These are phyloP conservation scores for Epichloe typhina DNA, from an alignment of 2,329 filamentous ascomycete species.

Conservation along the genomic window DNA sequence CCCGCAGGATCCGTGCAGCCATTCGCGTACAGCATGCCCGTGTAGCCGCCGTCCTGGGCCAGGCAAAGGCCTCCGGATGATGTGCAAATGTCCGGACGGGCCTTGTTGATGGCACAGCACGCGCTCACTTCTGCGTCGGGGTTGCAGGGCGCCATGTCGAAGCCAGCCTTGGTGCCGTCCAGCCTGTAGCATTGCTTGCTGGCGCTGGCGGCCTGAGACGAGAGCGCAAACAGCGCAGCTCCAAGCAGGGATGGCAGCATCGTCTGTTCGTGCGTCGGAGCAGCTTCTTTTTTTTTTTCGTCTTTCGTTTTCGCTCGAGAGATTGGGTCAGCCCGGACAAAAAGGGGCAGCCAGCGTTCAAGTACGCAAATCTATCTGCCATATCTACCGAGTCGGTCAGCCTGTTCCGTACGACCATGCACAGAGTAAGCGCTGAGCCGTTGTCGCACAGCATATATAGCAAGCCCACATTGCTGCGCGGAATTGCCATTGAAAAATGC, in stretches of 20 bases:
- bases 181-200: background rate
- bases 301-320: too few relatives aligned
- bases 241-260: background rate
- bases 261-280: background rate
- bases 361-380: too few relatives aligned
- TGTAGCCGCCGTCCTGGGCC: constrained; percentile 5
- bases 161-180: background rate
- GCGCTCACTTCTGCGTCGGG: constrained; percentile 9
- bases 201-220: background rate
- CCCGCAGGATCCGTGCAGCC: constrained; percentile 12
- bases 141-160: constrained; percentile 7
- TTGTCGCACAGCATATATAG: too few relatives aligned
- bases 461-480: too few relatives aligned
- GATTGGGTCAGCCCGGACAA: too few relatives aligned
- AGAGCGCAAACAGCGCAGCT: background rate
- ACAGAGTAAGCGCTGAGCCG: too few relatives aligned
- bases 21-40: constrained; percentile 11
- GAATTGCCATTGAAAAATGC: too few relatives aligned
- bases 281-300: too few relatives aligned
- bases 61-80: constrained; percentile 11
- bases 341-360: too few relatives aligned
- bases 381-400: too few relatives aligned
- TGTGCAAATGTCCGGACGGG: constrained; percentile 11
- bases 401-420: too few relatives aligned
- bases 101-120: constrained; percentile 10